Evolutionary conservation across 73 alveolate genomes (phyloP).

Genomic region (Loxodes magnus): DNA sequence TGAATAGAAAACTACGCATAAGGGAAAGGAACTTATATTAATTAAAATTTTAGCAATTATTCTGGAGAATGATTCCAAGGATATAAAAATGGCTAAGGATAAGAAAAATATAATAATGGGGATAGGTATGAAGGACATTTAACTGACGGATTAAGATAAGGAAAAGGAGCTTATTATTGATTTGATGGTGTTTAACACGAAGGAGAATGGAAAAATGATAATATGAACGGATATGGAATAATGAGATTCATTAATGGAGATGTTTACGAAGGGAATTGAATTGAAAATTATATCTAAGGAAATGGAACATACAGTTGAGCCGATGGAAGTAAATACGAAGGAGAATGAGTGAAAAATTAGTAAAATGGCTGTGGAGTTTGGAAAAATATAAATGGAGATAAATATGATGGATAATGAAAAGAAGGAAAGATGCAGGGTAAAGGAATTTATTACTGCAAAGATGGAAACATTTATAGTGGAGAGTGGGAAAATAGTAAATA

Average conservation of each 20-base stretch:
- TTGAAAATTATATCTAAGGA: constrained; percentile 19
- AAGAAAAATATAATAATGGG: constrained; percentile 50
- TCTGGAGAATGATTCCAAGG: too few relatives aligned
- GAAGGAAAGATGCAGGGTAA: constrained; percentile 1
- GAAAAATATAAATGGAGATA: background rate
- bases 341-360: background rate
- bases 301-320: constrained; percentile 66
- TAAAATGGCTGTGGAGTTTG: background rate
- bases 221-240: background rate
- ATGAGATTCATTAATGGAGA: background rate
- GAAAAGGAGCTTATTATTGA: background rate
- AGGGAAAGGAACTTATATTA: too few relatives aligned
- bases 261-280: background rate
- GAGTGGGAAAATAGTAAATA: background rate
- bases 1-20: too few relatives aligned
- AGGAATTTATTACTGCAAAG: background rate
- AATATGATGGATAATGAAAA: background rate
- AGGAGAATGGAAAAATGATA: background rate
- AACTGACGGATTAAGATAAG: constrained; percentile 7
- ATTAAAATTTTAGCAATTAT: too few relatives aligned
- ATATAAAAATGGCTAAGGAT: constrained; percentile 81
- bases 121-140: constrained; percentile 59
- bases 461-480: background rate
- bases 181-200: background rate
- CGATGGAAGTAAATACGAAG: constrained; percentile 47